These are phyloP conservation scores for Thyridium curvatum DNA, from an alignment of 2,329 filamentous ascomycete species.

Conservation along the genomic window DNA sequence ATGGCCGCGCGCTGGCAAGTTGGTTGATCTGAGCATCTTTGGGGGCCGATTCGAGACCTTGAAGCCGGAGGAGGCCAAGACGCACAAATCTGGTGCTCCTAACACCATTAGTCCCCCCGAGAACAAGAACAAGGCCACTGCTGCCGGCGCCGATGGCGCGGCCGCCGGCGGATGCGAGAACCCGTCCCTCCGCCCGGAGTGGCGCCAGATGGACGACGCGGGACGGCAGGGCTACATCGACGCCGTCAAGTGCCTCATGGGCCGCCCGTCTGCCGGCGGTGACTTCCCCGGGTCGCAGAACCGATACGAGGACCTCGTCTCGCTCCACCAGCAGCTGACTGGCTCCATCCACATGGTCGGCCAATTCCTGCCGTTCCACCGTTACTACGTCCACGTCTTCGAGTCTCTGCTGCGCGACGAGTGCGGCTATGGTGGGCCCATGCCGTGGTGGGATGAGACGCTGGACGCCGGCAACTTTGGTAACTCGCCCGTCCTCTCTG, in stretches of 20 bases:
- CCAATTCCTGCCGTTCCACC: conserved; percentile 32
- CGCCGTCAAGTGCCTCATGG: conserved; percentile 3
- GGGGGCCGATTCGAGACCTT: too few relatives aligned
- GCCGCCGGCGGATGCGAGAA: not conserved
- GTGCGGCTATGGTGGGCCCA: conserved; percentile 25
- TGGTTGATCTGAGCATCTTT: too few relatives aligned
- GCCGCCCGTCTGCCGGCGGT: not conserved
- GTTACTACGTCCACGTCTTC: conserved; percentile 27
- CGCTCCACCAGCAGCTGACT: conserved; percentile 9
- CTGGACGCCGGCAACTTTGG: conserved; percentile 23
- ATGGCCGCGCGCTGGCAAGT: too few relatives aligned
- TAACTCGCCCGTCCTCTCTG: conserved; percentile 20
- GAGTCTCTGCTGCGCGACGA: conserved; percentile 29
- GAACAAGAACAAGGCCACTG: too few relatives aligned
- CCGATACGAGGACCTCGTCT: conserved; percentile 6
- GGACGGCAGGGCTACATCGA: conserved; percentile 2
- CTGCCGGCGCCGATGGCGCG: too few relatives aligned
- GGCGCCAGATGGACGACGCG: conserved; percentile 4
- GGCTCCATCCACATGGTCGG: conserved; percentile 12
- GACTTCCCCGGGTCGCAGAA: conserved; percentile 1
- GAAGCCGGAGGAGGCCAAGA: too few relatives aligned
- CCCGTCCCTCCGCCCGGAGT: not conserved
- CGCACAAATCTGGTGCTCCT: too few relatives aligned
- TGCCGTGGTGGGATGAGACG: conserved; percentile 35
- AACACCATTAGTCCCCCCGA: too few relatives aligned